Conservation (phyloP, 371 early-diverging fungal species). For the Saksenaea vasiformis region DNA sequence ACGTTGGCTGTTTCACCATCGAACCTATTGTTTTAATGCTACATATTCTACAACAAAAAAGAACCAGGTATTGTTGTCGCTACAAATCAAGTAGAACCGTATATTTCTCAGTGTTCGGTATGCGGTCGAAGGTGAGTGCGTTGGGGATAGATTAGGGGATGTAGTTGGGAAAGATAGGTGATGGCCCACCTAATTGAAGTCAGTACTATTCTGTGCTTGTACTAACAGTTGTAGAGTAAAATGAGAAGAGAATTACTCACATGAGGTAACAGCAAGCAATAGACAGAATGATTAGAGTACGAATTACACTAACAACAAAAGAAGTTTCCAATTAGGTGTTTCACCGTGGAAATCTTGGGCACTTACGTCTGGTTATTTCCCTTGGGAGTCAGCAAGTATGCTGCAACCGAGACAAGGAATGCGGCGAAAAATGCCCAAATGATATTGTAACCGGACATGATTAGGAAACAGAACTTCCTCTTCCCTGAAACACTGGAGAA, state of each 20-base stretch:
- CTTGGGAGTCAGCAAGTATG: conserved; percentile 57
- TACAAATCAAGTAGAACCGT: background rate
- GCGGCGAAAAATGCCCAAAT: conserved; percentile 55
- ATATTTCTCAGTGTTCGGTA: conserved; percentile 18
- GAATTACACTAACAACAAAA: conserved; percentile 47
- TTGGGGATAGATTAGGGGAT: conserved; percentile 69
- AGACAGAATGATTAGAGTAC: conserved; percentile 74
- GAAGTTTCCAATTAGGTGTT: background rate
- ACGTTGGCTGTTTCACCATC: background rate
- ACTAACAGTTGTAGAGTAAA: background rate
- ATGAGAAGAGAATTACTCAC: conserved; percentile 37
- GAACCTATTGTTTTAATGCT: conserved; percentile 1
- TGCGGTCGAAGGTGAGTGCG: conserved; percentile 65
- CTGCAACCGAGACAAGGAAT: conserved; percentile 39
- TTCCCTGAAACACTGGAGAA: too few species aligned
- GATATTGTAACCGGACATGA: conserved; percentile 61
- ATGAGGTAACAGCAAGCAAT: conserved; percentile 62
- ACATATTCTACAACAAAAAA: background rate
- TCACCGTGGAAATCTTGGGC: conserved; percentile 1
- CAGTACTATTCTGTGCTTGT: background rate
- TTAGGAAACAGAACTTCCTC: background rate
- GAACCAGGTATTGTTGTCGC: background rate
- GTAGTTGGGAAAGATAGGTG: conserved; percentile 74
- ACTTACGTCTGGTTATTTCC: conserved; percentile 66
- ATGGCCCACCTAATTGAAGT: conserved; percentile 66